Percentiles rank a stretch among this genome's conserved stretches.
Conservation (phyloP, 495 filamentous ascomycete genomes). For the Cairneyella variabilis region DNA sequence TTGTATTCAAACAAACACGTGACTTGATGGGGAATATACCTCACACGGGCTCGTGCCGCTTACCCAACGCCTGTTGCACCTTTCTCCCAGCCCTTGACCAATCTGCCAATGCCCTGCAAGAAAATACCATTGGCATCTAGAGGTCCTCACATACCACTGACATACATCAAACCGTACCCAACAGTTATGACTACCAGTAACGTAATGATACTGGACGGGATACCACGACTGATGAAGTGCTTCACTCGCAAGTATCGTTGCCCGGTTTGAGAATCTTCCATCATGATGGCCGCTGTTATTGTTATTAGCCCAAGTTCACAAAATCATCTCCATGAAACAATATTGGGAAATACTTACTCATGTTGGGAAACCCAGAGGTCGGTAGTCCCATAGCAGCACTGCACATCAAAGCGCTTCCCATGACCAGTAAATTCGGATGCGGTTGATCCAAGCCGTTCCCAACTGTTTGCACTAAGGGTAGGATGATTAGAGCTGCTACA, state of each 20-base stretch:
- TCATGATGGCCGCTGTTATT: conserved; percentile 89
- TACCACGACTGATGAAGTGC: conserved; percentile 88
- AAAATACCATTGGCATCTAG: too few relatives aligned
- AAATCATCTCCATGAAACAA: too few relatives aligned
- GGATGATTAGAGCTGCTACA: conserved; percentile 90
- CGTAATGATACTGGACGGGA: conserved; percentile 78
- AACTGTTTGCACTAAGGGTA: conserved; percentile 84
- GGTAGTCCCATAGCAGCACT: conserved; percentile 82
- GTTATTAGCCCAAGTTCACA: too few relatives aligned
- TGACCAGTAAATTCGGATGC: conserved; percentile 92
- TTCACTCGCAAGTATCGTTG: conserved; percentile 88
- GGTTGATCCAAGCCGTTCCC: conserved; percentile 80
- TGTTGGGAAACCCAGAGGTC: conserved; percentile 96
- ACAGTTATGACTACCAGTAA: conserved; percentile 78
- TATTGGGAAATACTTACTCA: conserved; percentile 71
- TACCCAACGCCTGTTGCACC: too few relatives aligned
- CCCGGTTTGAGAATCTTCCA: conserved; percentile 87
- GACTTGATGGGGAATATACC: too few relatives aligned
- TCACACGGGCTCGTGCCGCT: too few relatives aligned
- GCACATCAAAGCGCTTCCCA: conserved; percentile 67
- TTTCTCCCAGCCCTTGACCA: too few relatives aligned
- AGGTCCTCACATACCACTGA: conserved; percentile 68
- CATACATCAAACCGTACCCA: conserved; percentile 84
- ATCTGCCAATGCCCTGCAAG: too few relatives aligned
- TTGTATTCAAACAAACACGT: too few relatives aligned